Evolutionary conservation across 2,329 filamentous ascomycete species (phyloP), one percentile per base, ranked within the genome.

Genomic region (Coniella vitis): DNA sequence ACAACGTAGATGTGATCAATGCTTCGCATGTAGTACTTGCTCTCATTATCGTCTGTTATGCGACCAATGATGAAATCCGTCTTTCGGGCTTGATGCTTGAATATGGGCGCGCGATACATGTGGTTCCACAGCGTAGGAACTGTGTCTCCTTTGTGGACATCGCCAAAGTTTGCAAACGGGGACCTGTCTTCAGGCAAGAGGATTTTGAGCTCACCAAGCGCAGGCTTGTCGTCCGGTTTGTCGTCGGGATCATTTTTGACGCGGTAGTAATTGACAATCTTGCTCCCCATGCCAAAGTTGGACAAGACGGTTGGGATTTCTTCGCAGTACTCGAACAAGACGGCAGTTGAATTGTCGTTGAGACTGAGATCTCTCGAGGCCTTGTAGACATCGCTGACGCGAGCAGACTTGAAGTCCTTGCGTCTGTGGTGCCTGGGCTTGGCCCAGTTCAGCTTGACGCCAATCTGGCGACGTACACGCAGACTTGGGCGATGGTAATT

Each of bases 211-310:
- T 98, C 93, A 51, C 93, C 93, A 54, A 98, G 78, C 4, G 95
- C 89, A 39, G 76, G 74, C 70, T 90, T 94, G 1, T 88, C 86
- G 1, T 87, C 78, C 45, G 80, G 76, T 42, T 82, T 79, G 53
- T 93, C 87, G 39, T 94, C 87, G 31, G 77, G 78, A 37, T 76
- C 73, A 36, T 79, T 79, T 62, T 89, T 86, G 51, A 90, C 83
- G 35, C 89, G 86, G 63, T 96, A 96, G 67, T 97, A 98, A 66
- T 98, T 97, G 72, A 97, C 89, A 51, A 98, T 79, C 46, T 90
- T 86, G 64, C 86, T 95, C 45, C 90, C 90, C 93, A 98, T 98
- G 56, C 91, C 93, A 60, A 96, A 95, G 62, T 95, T 96, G 38
- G 91, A 96, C 54, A 98, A 72, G 52, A 95, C 89, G 9, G 85